phyloP scores from a whole-genome alignment of 805 yeast species.

The Metschnikowia koreensis region DNA sequence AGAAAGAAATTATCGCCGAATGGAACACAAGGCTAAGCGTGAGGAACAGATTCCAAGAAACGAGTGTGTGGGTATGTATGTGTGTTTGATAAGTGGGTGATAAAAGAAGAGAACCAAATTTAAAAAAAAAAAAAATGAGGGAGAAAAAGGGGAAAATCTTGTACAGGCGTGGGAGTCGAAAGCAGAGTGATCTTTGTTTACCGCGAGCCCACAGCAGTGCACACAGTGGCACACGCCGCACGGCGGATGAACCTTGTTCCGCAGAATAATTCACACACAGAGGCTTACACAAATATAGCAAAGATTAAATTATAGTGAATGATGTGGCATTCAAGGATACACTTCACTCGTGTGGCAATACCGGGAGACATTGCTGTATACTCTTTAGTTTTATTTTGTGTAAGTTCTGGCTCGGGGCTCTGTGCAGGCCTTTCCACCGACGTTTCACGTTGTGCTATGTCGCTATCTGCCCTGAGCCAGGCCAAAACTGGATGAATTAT shows the following conservation, averaged over 20 bases:
- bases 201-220: constrained; percentile 11
- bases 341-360: no score
- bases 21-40: background rate
- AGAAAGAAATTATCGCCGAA: background rate
- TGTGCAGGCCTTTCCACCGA: background rate
- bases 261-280: background rate
- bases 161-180: constrained; percentile 2
- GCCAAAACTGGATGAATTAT: background rate
- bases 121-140: background rate
- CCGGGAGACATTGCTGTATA: no score
- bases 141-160: background rate
- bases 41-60: background rate
- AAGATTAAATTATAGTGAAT: no score
- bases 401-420: no score
- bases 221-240: constrained; percentile 6
- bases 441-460: background rate
- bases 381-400: no score
- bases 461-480: background rate
- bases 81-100: background rate
- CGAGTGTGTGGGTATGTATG: background rate
- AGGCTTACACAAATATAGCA: no score
- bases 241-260: background rate
- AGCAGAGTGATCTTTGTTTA: constrained; percentile 12
- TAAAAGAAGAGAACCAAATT: background rate
- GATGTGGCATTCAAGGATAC: no score